Evolutionary conservation across 768 basidiomycete species (phyloP).

Genomic region (Pleurotus salmoneostramineus): DNA sequence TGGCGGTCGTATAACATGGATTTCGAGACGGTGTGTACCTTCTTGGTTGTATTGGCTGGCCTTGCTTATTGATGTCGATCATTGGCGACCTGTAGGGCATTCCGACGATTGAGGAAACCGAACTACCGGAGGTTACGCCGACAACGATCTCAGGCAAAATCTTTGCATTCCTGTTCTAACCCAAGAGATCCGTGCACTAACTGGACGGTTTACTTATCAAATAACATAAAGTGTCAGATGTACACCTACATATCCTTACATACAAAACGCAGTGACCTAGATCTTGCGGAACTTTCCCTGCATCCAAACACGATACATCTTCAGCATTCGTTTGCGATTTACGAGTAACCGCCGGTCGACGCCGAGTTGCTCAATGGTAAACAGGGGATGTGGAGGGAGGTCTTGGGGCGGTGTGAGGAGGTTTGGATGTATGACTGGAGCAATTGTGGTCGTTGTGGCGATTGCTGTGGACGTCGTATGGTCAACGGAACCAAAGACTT

Average conservation of each 20-base stretch:
- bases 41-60: not conserved
- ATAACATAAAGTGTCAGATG: not conserved
- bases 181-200: not conserved
- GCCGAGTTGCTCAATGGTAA: constrained; percentile 80
- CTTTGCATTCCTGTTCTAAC: constrained; percentile 47
- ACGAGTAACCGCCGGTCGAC: constrained; percentile 88
- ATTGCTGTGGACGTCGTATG: not conserved
- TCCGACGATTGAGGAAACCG: constrained; percentile 68
- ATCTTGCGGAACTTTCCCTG: constrained; percentile 77
- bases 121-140: constrained; percentile 46
- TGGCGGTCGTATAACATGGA: constrained; percentile 68
- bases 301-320: constrained; percentile 98
- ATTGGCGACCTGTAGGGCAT: constrained; percentile 41
- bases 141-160: constrained; percentile 48
- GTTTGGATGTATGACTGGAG: constrained; percentile 29
- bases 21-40: constrained; percentile 53
- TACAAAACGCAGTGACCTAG: constrained; percentile 15
- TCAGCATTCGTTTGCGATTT: constrained; percentile 89
- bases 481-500: too few species aligned
- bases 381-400: constrained; percentile 55
- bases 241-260: not conserved
- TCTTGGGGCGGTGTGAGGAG: constrained; percentile 27
- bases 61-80: not conserved
- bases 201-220: not conserved
- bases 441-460: constrained; percentile 1